Percentiles rank a stretch among this genome's conserved stretches.
Evolutionary conservation across 495 filamentous ascomycete species (phyloP).

Genomic region (Tuber brumale): DNA sequence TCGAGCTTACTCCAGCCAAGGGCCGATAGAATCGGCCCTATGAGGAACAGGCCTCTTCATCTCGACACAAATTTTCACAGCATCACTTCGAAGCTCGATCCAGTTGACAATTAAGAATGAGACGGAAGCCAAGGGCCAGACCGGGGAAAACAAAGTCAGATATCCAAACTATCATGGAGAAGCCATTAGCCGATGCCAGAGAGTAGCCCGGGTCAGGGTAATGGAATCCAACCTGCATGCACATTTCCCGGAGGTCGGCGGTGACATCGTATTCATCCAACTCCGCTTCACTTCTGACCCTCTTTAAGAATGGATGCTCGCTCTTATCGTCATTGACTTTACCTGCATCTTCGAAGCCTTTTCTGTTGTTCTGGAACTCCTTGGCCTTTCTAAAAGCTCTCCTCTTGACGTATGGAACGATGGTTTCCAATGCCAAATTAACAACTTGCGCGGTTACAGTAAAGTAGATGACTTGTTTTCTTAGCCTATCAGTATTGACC

Average conservation of each 20-base stretch:
- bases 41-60: conserved; percentile 81
- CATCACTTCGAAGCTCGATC: conserved; percentile 88
- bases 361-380: conserved; percentile 56
- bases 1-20: conserved; percentile 62
- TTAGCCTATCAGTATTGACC: conserved; percentile 76
- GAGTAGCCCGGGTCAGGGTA: conserved; percentile 12
- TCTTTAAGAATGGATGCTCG: conserved; percentile 67
- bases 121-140: conserved; percentile 82
- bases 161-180: conserved; percentile 55
- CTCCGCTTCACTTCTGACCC: conserved; percentile 82
- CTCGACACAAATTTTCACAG: conserved; percentile 86
- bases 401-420: conserved; percentile 80
- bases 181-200: conserved; percentile 1
- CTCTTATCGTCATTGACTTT: conserved; percentile 57
- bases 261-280: conserved; percentile 81
- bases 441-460: conserved; percentile 93
- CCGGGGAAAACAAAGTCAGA: conserved; percentile 82
- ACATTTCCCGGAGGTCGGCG: conserved; percentile 86
- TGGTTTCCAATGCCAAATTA: conserved; percentile 74
- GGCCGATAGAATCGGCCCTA: conserved; percentile 86
- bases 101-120: conserved; percentile 95
- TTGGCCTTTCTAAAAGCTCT: conserved; percentile 66
- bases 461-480: conserved; percentile 93
- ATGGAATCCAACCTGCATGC: conserved; percentile 62
- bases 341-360: conserved; percentile 42